Evolutionary conservation across 306 rosid species (phyloP), one percentile per base, ranked within the genome.

Genomic region (Acacia confusa): DNA sequence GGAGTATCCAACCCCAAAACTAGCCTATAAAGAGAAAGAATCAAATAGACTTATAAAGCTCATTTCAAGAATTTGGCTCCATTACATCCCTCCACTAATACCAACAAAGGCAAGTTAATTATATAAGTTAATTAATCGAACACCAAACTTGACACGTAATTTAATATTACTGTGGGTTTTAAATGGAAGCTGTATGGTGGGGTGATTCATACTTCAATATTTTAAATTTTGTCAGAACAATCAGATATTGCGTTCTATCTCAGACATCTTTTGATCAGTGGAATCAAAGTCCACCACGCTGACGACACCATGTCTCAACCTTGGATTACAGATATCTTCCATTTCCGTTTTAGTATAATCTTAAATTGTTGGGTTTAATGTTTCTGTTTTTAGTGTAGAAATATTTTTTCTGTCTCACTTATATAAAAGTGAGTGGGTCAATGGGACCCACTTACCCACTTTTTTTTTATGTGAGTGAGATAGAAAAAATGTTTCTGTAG

Each of bases 221-320:
- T 81, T 25, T 13, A 71, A 25, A 24, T 60, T 12, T 50, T 76
- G 65, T 52, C 66, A 15, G 53, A 16, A 4, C n/a, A 28, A 7
- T 15, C 22, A 41, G 86, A 27, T 91, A 91, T 88, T 91, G 98
- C 93, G 92, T 24, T 91, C 90, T 89, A 84, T 92, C 96, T 88
- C 45, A 58, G 2, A 74, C 66, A 75, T 69, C 91, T 87, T 92
- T 90, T 87, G 92, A 84, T 86, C 85, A 40, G 66, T 78, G 85
- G 85, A 68, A 75, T 86, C 85, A 79, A 84, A 77, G 79, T 61
- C 52, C 52, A 34, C 11, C 25, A 40, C 13, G 20, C 0, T 30
- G 47, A 53, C 25, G 72, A 83, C 38, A 40, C 82, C 88, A 90
- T 64, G 84, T 91, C 93, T 83, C 93, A 41, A 36, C n/a, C 32